These are phyloP conservation scores for Mrakia frigida DNA, from an alignment of 768 basidiomycete species.

Conservation along the genomic window DNA sequence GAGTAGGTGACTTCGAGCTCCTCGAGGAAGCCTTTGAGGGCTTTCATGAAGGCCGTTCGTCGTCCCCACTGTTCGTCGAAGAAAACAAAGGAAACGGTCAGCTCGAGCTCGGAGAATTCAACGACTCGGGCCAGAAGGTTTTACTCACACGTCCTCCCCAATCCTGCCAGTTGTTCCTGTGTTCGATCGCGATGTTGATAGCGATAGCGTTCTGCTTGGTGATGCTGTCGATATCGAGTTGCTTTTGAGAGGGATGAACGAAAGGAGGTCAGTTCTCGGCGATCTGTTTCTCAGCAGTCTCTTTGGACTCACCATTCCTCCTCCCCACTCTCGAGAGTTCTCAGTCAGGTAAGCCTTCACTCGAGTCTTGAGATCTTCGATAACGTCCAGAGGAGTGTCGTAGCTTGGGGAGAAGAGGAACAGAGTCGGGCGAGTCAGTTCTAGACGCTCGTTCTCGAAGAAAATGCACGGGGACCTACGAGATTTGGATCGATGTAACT, in stretches of 20 bases:
- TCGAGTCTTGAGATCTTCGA: constrained; percentile 61
- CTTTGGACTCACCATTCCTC: constrained; percentile 14
- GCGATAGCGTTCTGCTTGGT: constrained; percentile 47
- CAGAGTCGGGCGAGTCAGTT: not conserved
- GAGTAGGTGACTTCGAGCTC: constrained; percentile 67
- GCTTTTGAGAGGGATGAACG: not conserved
- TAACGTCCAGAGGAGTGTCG: constrained; percentile 61
- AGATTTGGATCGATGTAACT: constrained; percentile 59
- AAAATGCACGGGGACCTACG: no score
- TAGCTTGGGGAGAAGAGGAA: constrained; percentile 45
- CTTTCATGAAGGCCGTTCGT: constrained; percentile 68
- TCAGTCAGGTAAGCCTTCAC: constrained; percentile 57
- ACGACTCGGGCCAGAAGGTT: no score
- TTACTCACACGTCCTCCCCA: constrained; percentile 56
- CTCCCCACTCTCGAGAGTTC: constrained; percentile 66
- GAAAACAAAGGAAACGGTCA: constrained; percentile 21
- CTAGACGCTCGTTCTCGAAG: no score
- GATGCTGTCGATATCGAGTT: constrained; percentile 62
- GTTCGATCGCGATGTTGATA: constrained; percentile 65
- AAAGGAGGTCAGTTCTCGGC: not conserved
- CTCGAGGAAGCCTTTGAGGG: constrained; percentile 64
- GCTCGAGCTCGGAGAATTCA: not conserved
- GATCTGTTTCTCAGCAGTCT: not conserved
- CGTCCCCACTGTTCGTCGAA: constrained; percentile 50
- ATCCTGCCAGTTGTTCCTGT: constrained; percentile 71